phyloP scores from a whole-genome alignment of 2,329 filamentous ascomycete species.

The Chaetomium sp. region DNA sequence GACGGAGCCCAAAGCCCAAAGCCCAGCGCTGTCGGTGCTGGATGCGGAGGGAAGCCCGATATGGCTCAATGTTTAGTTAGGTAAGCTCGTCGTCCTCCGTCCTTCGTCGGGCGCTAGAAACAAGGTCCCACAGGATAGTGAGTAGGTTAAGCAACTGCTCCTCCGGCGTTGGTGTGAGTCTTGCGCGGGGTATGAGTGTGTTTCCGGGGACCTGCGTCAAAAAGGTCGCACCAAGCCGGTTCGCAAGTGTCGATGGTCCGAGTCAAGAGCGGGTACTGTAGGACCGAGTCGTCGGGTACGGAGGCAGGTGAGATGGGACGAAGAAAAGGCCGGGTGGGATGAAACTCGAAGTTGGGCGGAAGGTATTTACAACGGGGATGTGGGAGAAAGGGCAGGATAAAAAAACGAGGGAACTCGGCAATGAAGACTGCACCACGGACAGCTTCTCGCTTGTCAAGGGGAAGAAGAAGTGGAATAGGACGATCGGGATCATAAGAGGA shows the following conservation, averaged over 20 bases:
- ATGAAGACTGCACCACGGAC: too few relatives aligned
- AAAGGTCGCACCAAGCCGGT: constrained; percentile 4
- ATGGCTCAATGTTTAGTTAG: too few relatives aligned
- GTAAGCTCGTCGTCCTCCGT: too few relatives aligned
- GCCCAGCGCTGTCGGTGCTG: constrained; percentile 1
- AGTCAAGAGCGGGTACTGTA: neutral
- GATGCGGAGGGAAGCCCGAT: constrained; percentile 1
- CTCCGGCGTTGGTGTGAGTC: neutral
- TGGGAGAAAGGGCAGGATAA: too few relatives aligned
- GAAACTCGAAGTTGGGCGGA: too few relatives aligned
- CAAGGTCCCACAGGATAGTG: too few relatives aligned
- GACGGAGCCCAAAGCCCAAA: constrained; percentile 3
- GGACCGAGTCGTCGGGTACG: neutral
- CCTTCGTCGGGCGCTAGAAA: too few relatives aligned
- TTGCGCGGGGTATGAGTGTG: neutral
- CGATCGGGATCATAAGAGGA: neutral
- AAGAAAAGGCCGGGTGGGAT: too few relatives aligned
- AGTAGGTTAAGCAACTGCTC: too few relatives aligned
- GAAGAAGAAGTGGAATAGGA: neutral
- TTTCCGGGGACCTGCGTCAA: neutral
- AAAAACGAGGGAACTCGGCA: too few relatives aligned
- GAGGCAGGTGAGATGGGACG: too few relatives aligned
- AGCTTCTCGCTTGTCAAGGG: neutral
- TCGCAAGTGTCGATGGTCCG: neutral
- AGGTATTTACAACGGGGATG: too few relatives aligned